Evolutionary conservation across 2,329 filamentous ascomycete genomes (phyloP), one percentile per base, ranked within the genome.

Genomic region (Alternaria arbusti): DNA sequence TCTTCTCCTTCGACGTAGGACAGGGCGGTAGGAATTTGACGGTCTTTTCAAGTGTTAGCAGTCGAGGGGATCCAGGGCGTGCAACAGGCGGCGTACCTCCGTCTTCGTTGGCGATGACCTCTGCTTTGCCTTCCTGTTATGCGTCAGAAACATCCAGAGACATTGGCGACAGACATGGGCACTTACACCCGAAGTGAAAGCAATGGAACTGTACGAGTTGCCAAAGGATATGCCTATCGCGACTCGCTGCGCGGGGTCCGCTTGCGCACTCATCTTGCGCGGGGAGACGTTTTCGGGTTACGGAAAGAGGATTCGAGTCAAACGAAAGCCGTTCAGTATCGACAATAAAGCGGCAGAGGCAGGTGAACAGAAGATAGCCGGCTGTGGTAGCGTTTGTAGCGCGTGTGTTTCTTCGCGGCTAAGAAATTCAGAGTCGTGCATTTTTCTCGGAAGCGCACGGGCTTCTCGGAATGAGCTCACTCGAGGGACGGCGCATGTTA

Each of bases 71-170:
- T 30, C 11, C 17, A 49, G 59, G 52, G 57, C 36, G 30, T 50
- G 61, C 40, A 54, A 49, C 63, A 47, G 59, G 49, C 57, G 25
- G 83, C 89, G 78, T 80, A 94, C 93, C 93, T 86, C 96, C 96
- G 79, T 98, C 96, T 85, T 98, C 96, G 84, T 99, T 98, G 78
- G 96, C 96, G 84, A 99, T 98, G 69, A 99, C 95, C 81, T 97
- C 93, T 69, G 94, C 91, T 86, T 96, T 97, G 82, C 96, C 95
- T 78, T 98, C 95, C 86, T 88, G 59, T 17, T 26, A 28, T 5
- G 25, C 49, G 67, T 74, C 61, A 74, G 65, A 26, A 32, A 30
- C 43, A 28, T 28, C 20, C 9, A 28, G 8, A 30, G 9, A 6
- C 7, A 6, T 10, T 3, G 1, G 15, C 25, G 15, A 12, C 5